Base-by-base conservation (phyloP, 805 yeast species). In the Schizosaccharomyces cryophilus region DNA sequence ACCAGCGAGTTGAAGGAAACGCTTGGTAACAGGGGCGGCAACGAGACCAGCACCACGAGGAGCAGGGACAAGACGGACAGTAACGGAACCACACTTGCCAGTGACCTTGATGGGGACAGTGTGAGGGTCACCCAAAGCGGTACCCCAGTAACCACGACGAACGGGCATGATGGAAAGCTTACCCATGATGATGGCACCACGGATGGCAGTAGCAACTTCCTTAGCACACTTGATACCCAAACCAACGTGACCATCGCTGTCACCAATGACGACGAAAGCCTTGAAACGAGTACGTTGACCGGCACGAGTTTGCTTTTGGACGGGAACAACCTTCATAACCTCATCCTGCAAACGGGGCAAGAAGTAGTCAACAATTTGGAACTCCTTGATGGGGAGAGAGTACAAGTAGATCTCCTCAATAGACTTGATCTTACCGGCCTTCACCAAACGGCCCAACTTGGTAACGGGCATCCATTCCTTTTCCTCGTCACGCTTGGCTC, bases 101-200 rank as follows among this genome's bases (percentile, higher is more conserved):
- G 97, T 85, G 76, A 89, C 87, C 88, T 93, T 93, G 79, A 84
- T 78, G 73, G 96, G 90, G 75, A 90, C 84, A 69, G 98, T 86
- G 85, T 93, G 98, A 75, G 98, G 98, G 78, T 86, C 85, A 84
- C 98, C 98, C 78, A 93, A 86, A 83, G 88, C 87, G 77, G 95
- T 79, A 80, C 98, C 98, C 98, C 98, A 93, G 93, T 93, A 93
- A 82, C 98, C 98, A 84, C 98, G 88, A 85, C 98, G 90, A 81
- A 93, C 90, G 76, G 98, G 98, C 76, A 93, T 88, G 78, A 93
- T 85, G 70, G 96, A 85, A 74, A 93, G 84, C 83, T 93, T 93
- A 77, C 98, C 98, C 75, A 93, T 88, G 83, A 88, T 83, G 81
- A 93, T 90, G 73, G 97, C 98, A 72, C 97, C 96, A 81, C 95